Base-by-base conservation (phyloP, 306 rosid genomes). In the Castanospermum australe region DNA sequence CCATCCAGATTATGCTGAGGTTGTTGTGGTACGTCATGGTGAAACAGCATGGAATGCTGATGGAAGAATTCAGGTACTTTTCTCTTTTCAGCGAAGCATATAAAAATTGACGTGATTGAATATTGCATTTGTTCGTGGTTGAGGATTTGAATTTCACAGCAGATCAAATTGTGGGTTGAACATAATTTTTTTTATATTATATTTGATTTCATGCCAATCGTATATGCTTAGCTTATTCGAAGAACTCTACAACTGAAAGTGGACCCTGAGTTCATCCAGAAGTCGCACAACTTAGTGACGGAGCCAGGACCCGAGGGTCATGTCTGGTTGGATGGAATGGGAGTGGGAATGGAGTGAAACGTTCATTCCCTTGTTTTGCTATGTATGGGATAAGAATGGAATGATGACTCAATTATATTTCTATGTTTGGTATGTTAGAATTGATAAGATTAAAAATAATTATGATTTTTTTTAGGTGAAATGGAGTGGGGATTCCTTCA, bases 41-140 rank as follows among this genome's bases (percentile, higher is more conserved):
- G 92, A 95, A 86, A 95, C 99, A 21, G 87, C 83, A 28, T 95
- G 99, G 99, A 95, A 95, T 80, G 87, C 83, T 56, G 88, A 88
- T 54, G 83, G 90, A 51, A 90, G 89, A 84, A 81, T 91, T 73
- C 99, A 95, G 97, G 99, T 94, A 33, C 14, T 65, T 83, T 71
- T 8, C 57, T 81, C 17, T 2, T 62, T 72, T 61, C 20, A 54
- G 75, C 75, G 35, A 39, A 13, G 9, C 42, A 17, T 64, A 4
- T 18, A 0, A 60, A 65, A 33, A 8, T 41, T 42, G 30, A 36
- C 28, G 11, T 36, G 35, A 5, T 70, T 62, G 20, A 22, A 20
- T 4, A 0, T 22, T 71, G 28, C 21, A 2, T 55, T 38, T 55
- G 36, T 73, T 20, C 0, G 8, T 13, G 36, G 6, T 39, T 25